Percentiles rank a stretch among this genome's conserved stretches.
Evolutionary conservation across 2,329 filamentous ascomycete genomes (phyloP).

Genomic region (Talaromyces pinophilus): DNA sequence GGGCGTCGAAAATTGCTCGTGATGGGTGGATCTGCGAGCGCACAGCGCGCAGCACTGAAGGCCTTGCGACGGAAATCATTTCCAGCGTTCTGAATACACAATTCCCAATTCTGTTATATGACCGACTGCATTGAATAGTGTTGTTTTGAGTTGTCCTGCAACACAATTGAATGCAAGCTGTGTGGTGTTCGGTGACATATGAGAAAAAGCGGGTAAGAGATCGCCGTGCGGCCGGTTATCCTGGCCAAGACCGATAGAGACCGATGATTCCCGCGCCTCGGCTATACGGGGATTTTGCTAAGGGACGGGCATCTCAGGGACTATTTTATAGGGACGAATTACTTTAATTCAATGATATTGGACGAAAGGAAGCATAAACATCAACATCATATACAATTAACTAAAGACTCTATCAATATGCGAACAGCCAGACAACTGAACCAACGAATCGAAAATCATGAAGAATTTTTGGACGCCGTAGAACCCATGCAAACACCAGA

Average conservation of each 20-base stretch:
- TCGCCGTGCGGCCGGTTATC: constrained; percentile 7
- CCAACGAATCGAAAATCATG: background rate
- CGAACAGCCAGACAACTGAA: background rate
- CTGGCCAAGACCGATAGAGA: constrained; percentile 1
- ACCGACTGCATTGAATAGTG: background rate
- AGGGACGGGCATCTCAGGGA: background rate
- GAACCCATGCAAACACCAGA: constrained; percentile 28
- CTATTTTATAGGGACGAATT: background rate
- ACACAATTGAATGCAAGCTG: constrained; percentile 12
- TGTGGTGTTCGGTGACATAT: constrained; percentile 6
- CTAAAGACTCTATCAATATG: background rate
- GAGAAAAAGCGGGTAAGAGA: constrained; percentile 8
- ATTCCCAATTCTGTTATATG: no score
- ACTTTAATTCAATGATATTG: background rate
- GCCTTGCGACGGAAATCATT: constrained; percentile 36
- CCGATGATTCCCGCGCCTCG: constrained; percentile 21
- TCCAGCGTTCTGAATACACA: no score
- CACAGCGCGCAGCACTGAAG: constrained; percentile 46
- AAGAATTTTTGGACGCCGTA: constrained; percentile 28
- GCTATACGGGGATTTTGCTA: background rate
- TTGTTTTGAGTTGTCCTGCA: constrained; percentile 11
- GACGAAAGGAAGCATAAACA: background rate
- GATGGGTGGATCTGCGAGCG: constrained; percentile 50
- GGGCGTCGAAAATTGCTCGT: constrained; percentile 45
- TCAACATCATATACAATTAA: constrained; percentile 11